Conservation (phyloP, 257 asterid species). For the Anisodus acutangulus region DNA sequence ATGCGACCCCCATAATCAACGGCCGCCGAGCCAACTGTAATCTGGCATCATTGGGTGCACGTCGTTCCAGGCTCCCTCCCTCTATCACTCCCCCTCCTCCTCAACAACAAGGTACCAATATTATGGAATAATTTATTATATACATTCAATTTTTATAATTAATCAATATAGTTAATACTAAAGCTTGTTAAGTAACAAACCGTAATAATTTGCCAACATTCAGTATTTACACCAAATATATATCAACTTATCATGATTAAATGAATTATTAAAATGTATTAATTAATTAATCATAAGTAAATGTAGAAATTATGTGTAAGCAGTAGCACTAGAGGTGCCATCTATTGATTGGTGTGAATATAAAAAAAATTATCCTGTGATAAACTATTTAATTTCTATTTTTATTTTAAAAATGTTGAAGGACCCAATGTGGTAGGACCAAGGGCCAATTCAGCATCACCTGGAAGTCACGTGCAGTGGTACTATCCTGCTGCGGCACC, state of each 20-base stretch:
- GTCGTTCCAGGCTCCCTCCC: constrained; percentile 61
- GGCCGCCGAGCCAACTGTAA: constrained; percentile 99
- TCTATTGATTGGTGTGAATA: neutral
- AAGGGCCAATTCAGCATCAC: constrained; percentile 58
- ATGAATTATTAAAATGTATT: too few relatives aligned
- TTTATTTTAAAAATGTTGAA: constrained; percentile 27
- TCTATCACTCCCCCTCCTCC: constrained; percentile 58
- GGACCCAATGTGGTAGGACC: constrained; percentile 72
- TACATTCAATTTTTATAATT: neutral
- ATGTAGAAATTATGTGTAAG: neutral
- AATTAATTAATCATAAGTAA: neutral
- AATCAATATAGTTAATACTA: neutral
- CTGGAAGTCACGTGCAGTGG: constrained; percentile 73
- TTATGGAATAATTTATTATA: neutral
- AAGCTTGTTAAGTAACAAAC: neutral
- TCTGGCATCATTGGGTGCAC: constrained; percentile 88
- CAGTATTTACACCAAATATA: neutral
- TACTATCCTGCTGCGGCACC: constrained; percentile 63
- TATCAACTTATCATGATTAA: neutral
- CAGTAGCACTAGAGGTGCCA: neutral
- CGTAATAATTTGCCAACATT: neutral
- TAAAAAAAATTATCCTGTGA: neutral
- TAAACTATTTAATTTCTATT: neutral
- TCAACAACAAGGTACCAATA: constrained; percentile 55
- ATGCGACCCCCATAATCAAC: constrained; percentile 76